Evolutionary conservation across 1,284 basidiomycete genomes (phyloP).

Genomic region (Cryptococcus deneoformans): DNA sequence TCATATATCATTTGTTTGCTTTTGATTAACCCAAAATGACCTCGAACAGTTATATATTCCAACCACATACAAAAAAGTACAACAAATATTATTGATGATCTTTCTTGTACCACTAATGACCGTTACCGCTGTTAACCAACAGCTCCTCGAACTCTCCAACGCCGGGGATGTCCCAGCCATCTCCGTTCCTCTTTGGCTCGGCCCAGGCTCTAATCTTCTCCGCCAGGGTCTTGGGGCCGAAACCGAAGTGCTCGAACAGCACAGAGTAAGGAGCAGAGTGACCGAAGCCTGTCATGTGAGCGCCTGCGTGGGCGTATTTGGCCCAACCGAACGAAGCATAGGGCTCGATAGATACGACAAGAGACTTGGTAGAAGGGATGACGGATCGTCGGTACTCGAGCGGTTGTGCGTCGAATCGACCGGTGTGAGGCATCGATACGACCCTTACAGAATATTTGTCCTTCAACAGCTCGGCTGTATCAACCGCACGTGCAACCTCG

Average conservation of each 20-base stretch:
- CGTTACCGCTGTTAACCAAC: constrained; percentile 4
- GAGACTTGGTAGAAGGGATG: constrained; percentile 24
- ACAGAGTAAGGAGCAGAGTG: constrained; percentile 32
- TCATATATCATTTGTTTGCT: too few relatives aligned
- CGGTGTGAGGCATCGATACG: constrained; percentile 39
- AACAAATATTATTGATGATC: too few relatives aligned
- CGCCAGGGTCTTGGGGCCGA: constrained; percentile 32
- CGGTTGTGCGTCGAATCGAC: constrained; percentile 37
- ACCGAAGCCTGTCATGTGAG: constrained; percentile 42
- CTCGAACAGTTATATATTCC: too few relatives aligned
- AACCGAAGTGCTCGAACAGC: constrained; percentile 43
- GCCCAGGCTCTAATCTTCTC: constrained; percentile 27
- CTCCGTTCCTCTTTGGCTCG: constrained; percentile 9
- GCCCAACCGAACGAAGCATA: constrained; percentile 43
- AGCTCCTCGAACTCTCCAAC: constrained; percentile 45
- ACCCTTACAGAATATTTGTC: constrained; percentile 24
- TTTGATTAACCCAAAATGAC: too few relatives aligned
- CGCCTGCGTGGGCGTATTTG: constrained; percentile 39
- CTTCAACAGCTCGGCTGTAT: constrained; percentile 27
- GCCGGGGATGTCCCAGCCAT: constrained; percentile 21
- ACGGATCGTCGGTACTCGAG: constrained; percentile 25
- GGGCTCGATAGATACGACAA: constrained; percentile 41
- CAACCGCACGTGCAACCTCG: constrained; percentile 29
- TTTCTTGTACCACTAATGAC: too few relatives aligned
- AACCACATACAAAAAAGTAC: too few relatives aligned